A percentile compares a stretch with the other conserved stretches of the same genome.
Evolutionary conservation across 1,139 yeast genomes (phyloP).

Genomic region (Saccharomyces uvarum): DNA sequence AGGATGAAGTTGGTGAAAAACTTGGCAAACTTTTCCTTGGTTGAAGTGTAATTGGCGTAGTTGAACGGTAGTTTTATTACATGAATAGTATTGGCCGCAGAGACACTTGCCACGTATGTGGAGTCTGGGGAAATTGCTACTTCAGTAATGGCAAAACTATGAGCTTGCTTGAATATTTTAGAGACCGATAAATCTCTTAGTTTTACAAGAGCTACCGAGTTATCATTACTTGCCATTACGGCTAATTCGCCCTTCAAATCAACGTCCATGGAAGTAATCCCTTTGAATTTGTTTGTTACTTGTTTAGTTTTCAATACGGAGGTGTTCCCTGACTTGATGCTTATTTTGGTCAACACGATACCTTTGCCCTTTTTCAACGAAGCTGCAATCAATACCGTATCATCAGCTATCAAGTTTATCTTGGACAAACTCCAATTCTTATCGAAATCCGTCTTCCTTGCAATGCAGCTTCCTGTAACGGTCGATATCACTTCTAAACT

Average conservation of each 20-base stretch:
- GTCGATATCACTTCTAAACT: constrained; percentile 45
- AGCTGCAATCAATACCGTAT: constrained; percentile 48
- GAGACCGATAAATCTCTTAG: constrained; percentile 46
- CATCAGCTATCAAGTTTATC: constrained; percentile 49
- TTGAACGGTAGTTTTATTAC: constrained; percentile 53
- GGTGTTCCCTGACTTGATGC: constrained; percentile 30
- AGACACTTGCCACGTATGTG: constrained; percentile 62
- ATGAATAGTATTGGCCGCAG: constrained; percentile 73
- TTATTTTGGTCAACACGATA: constrained; percentile 30
- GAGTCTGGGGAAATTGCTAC: constrained; percentile 67
- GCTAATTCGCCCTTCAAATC: constrained; percentile 40
- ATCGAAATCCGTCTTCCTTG: constrained; percentile 31
- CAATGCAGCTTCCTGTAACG: constrained; percentile 36
- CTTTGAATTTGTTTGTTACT: constrained; percentile 50
- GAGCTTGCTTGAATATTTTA: constrained; percentile 54
- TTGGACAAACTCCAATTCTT: constrained; percentile 43
- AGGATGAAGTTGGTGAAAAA: constrained; percentile 41
- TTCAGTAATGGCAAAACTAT: constrained; percentile 74
- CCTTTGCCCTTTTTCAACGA: constrained; percentile 42
- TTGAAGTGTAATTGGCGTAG: constrained; percentile 40
- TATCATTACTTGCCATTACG: constrained; percentile 72
- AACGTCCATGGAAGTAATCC: constrained; percentile 64
- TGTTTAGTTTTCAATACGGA: constrained; percentile 38
- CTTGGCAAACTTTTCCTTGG: constrained; percentile 33
- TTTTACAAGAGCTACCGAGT: constrained; percentile 54